phyloP scores from a whole-genome alignment of 768 basidiomycete genomes.

The Serendipita sp. region DNA sequence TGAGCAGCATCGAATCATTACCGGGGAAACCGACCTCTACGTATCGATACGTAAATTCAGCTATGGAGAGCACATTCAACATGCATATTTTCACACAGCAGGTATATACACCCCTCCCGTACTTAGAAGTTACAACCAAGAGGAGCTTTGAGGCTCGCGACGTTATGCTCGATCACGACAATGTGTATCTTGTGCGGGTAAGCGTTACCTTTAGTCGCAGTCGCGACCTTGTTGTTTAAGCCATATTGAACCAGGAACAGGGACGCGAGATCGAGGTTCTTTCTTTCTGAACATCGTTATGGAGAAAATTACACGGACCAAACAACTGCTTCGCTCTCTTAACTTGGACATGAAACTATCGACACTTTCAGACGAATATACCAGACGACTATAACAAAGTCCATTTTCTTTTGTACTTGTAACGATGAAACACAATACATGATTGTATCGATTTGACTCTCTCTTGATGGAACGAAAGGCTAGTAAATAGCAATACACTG shows the following conservation, averaged over 20 bases:
- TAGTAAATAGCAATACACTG: no score
- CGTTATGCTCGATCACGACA: slow-evolving; percentile 1
- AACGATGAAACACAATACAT: no score
- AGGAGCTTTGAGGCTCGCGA: not conserved
- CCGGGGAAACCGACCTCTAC: not conserved
- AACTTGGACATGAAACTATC: no score
- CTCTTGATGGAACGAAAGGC: no score
- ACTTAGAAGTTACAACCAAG: not conserved
- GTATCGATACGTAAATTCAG: not conserved
- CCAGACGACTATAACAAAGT: no score
- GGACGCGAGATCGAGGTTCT: not conserved
- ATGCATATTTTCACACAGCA: not conserved
- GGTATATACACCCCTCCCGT: not conserved
- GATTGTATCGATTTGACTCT: no score
- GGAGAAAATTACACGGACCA: no score
- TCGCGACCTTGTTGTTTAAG: not conserved
- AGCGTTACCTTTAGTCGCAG: not conserved
- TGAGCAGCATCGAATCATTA: not conserved
- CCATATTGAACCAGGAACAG: not conserved
- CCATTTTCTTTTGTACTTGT: no score
- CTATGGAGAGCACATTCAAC: not conserved
- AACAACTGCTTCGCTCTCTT: no score
- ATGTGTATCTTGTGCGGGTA: not conserved
- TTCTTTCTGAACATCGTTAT: not conserved
- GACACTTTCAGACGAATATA: no score